Base-by-base conservation (phyloP, 2,329 filamentous ascomycete genomes). In the Lachnellula suecica region DNA sequence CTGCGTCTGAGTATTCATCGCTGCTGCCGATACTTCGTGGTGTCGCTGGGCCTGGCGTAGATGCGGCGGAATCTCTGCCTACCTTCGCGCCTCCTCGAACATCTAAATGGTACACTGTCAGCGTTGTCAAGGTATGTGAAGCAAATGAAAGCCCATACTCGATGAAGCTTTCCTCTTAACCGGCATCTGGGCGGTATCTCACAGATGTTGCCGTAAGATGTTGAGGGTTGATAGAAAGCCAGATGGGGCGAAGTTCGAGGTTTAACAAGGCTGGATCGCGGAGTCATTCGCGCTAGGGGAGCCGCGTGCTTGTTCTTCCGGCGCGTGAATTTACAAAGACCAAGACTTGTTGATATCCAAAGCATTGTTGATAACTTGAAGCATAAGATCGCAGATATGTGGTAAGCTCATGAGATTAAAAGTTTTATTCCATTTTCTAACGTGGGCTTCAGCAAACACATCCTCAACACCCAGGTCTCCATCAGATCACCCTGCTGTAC, bases 401-500 rank as follows among this genome's bases (percentile, higher is more conserved):
- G 66, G 66, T 68, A 54, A 59, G 61, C 6, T 35, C 3, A 29
- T 20, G n/a, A 24, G 29, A 4, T 19, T 2, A n/a, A 9, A 31
- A 27, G 4, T 19, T 20, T 4, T 17, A 23, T 10, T 4, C 10
- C 15, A 27, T 22, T 4, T 11, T 37, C 31, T 59, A 58, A 53
- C 47, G 43, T 23, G 37, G 7, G 23, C 44, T 49, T 58, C 63
- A 97, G 94, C 79, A 97, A 97, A 81, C 94, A 99, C 78, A 79
- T 99, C 68, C 85, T 99, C 71, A 99, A 99, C 79, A 94, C 93
- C 58, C 94, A 99, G 75, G 94, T 99, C 67, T 79, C 93, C 52
- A 95, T 99, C 74, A 89, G 94, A 65, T 94, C 92, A 51, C 89
- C 92, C 58, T 99, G 94, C 79, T 99, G 94, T 93, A 82, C 65